Conservation (phyloP, 1,284 basidiomycete species). For the Ganoderma leucocontextum region DNA sequence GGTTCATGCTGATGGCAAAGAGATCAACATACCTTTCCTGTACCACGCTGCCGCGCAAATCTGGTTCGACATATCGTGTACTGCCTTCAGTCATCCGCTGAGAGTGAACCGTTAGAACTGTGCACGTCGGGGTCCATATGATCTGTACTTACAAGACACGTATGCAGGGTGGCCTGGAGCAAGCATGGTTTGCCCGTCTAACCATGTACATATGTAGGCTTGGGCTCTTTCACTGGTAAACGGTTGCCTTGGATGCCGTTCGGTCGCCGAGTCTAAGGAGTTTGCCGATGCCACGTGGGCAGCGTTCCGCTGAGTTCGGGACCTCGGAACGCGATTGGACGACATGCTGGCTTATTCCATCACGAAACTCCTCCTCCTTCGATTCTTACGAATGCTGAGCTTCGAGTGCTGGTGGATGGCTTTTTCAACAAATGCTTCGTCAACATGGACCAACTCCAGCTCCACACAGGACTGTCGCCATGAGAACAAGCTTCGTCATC, state of each 20-base stretch:
- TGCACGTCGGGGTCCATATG: too few relatives aligned
- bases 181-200: background rate
- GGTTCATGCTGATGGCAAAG: background rate
- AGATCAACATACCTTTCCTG: background rate
- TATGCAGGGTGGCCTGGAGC: background rate
- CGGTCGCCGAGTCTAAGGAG: background rate
- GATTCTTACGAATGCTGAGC: background rate
- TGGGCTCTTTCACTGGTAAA: background rate
- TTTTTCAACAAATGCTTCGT: background rate
- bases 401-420: background rate
- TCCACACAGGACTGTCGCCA: background rate
- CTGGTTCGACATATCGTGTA: background rate
- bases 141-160: background rate
- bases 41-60: background rate
- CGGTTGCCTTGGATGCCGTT: background rate
- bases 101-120: background rate
- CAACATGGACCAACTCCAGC: conserved; percentile 4
- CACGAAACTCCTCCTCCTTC: background rate
- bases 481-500: background rate
- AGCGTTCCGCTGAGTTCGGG: background rate
- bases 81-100: background rate
- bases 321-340: background rate
- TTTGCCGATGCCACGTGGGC: conserved; percentile 9
- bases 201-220: background rate
- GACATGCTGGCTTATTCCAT: background rate